phyloP scores from a whole-genome alignment of 768 basidiomycete species.

The Lactarius pseudohatsudake region DNA sequence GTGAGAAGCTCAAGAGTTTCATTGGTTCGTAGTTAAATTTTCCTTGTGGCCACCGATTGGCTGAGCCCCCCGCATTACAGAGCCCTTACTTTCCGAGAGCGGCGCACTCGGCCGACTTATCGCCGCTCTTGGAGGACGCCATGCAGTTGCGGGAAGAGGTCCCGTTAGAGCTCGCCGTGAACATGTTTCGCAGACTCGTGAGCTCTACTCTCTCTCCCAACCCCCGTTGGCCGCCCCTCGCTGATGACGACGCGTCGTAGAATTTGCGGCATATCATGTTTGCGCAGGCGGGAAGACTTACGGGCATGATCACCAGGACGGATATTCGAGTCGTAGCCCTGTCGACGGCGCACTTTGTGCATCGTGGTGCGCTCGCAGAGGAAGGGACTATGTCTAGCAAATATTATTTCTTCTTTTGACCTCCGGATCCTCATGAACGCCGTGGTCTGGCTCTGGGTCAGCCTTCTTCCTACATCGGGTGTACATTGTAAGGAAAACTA shows the following conservation, averaged over 20 bases:
- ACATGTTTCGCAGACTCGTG: conserved; percentile 74
- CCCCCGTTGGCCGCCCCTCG: conserved; percentile 16
- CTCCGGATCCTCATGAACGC: too few species aligned
- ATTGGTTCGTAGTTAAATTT: conserved; percentile 34
- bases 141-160: conserved; percentile 66
- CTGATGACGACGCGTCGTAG: conserved; percentile 37
- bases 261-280: conserved; percentile 70
- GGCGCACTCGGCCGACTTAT: conserved; percentile 34
- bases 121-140: conserved; percentile 43
- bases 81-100: conserved; percentile 9
- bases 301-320: conserved; percentile 66
- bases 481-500: too few species aligned
- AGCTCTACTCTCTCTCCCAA: conserved; percentile 11
- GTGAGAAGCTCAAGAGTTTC: conserved; percentile 47
- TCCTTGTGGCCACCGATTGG: not conserved
- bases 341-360: conserved; percentile 56
- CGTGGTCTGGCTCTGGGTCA: too few species aligned
- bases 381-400: not conserved
- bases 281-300: conserved; percentile 56
- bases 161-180: conserved; percentile 67
- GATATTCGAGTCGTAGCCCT: conserved; percentile 54
- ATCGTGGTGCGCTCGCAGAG: conserved; percentile 39
- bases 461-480: not conserved
- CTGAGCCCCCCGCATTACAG: conserved; percentile 18
- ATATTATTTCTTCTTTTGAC: too few species aligned